Evolutionary conservation across 306 rosid genomes (phyloP), one percentile per base, ranked within the genome.

Genomic region (Fagus sylvatica): DNA sequence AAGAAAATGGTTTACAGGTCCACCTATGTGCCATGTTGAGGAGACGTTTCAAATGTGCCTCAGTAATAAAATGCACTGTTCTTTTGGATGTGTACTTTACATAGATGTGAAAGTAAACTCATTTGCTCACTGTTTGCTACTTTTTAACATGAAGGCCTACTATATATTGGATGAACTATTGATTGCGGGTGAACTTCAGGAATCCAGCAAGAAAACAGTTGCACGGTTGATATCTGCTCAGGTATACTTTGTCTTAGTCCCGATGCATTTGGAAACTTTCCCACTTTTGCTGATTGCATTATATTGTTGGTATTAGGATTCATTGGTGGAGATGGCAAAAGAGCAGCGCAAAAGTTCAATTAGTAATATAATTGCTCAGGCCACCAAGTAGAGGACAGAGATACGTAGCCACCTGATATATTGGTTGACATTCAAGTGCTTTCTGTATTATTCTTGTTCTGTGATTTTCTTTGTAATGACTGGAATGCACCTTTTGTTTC

Each of bases 161-260:
- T 88, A 86, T 75, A 77, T 88, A 71, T 79, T 88, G 82, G 92
- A 88, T 43, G 92, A 88, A 69, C 57, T 88, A 79, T 62, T 88
- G 79, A 86, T 88, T 64, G 92, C 92, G 4, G 92, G 90, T 17
- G 92, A 88, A 73, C 92, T 88, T 57, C 90, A 86, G 83, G 92
- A 88, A 49, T 77, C 92, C 3, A 88, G 92, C 88, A 88, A 88
- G 92, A 88, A 88, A 82, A 84, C 87, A 7, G 84, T 88, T 67
- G 88, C 92, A 10, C 86, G 92, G 57, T 77, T 88, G 90, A 82
- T 88, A 77, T 85, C 90, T 22, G 88, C 92, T 75, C 92, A 88
- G 90, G 92, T 88, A 82, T 36, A 32, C 4, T 39, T 37, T 72
- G 37, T 74, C 59, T 64, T 46, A 43, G 49, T 79, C 57, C 30